phyloP scores from a whole-genome alignment of 2,329 filamentous ascomycete species.

The Paecilomyces fulvus region DNA sequence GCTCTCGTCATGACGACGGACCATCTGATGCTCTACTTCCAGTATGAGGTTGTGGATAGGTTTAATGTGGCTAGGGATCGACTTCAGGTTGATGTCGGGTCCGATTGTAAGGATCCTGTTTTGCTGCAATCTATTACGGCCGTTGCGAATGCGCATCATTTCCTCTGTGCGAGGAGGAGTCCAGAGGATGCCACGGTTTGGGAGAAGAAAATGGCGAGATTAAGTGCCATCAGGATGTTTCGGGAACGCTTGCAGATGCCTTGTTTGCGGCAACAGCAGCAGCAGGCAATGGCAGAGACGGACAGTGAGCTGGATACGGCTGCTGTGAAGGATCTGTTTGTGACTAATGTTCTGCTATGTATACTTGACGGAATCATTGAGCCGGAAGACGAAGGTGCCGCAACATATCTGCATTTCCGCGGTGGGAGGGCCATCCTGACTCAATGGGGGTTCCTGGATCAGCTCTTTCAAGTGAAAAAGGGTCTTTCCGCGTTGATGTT shows the following conservation, averaged over 20 bases:
- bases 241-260: conserved; percentile 24
- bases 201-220: conserved; percentile 5
- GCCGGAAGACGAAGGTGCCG: conserved; percentile 21
- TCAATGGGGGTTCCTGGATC: conserved; percentile 9
- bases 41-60: conserved; percentile 7
- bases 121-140: conserved; percentile 8
- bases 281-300: not conserved
- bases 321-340: conserved; percentile 27
- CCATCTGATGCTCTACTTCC: conserved; percentile 8
- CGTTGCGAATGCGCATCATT: conserved; percentile 10
- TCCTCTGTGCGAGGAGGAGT: conserved; percentile 2
- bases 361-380: conserved; percentile 35
- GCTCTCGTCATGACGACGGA: conserved; percentile 3
- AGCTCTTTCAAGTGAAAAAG: conserved; percentile 5
- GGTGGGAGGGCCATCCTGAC: conserved; percentile 31
- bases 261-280: conserved; percentile 18
- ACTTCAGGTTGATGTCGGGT: conserved; percentile 5
- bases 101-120: conserved; percentile 7
- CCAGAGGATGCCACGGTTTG: conserved; percentile 1
- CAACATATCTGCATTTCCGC: conserved; percentile 27
- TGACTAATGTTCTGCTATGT: conserved; percentile 38
- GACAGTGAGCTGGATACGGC: not conserved
- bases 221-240: conserved; percentile 9
- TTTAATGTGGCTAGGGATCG: conserved; percentile 7
- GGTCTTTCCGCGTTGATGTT: conserved; percentile 25